phyloP scores from a whole-genome alignment of 2,329 filamentous ascomycete genomes.

The Fusarium nisikadoi region DNA sequence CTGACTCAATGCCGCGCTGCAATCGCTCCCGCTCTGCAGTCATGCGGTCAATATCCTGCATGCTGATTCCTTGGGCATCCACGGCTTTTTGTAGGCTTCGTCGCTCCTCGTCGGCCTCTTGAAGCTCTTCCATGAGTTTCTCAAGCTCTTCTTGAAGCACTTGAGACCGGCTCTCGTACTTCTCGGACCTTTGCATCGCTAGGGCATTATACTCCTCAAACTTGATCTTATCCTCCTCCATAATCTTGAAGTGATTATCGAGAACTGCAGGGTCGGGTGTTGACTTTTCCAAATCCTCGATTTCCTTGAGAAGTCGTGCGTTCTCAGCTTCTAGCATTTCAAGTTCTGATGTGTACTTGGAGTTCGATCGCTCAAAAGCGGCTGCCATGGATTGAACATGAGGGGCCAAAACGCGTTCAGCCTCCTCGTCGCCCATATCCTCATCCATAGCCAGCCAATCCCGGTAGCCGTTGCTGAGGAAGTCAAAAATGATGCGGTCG shows the following conservation, averaged over 20 bases:
- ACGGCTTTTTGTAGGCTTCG: conserved; percentile 83
- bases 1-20: conserved; percentile 86
- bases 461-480: conserved; percentile 87
- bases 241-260: conserved; percentile 89
- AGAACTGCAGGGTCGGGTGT: conserved; percentile 85
- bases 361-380: conserved; percentile 87
- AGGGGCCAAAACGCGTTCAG: conserved; percentile 79
- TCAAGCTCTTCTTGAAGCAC: conserved; percentile 88
- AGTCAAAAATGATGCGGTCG: conserved; percentile 94
- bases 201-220: conserved; percentile 94
- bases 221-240: conserved; percentile 94
- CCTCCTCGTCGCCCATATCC: conserved; percentile 86
- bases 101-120: conserved; percentile 85
- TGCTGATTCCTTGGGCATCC: conserved; percentile 92
- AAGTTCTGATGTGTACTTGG: conserved; percentile 85
- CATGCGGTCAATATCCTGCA: conserved; percentile 99
- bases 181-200: conserved; percentile 86
- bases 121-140: conserved; percentile 78
- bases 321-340: conserved; percentile 89
- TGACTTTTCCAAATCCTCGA: conserved; percentile 88
- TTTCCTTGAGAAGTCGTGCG: conserved; percentile 81
- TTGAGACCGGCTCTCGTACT: conserved; percentile 83
- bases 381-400: conserved; percentile 89
- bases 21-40: conserved; percentile 92
- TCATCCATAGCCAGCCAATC: conserved; percentile 96